phyloP scores from a whole-genome alignment of 164 flowering plant species.

The Malania oleifera region DNA sequence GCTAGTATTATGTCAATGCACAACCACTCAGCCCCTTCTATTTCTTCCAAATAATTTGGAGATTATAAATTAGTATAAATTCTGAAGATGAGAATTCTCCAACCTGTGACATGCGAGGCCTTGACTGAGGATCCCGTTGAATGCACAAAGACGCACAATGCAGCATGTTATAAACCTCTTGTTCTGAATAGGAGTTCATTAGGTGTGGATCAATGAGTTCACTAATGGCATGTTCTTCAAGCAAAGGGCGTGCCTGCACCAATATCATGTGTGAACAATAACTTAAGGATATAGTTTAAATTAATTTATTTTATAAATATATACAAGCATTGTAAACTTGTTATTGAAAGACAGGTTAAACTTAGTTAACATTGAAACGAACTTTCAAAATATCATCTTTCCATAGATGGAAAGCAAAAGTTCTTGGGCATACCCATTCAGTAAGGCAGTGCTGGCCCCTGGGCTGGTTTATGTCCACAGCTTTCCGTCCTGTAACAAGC shows the following conservation, averaged over 20 bases:
- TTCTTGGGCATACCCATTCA: slow-evolving; percentile 65
- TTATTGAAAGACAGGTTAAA: neutral
- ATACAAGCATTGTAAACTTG: neutral
- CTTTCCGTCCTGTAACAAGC: slow-evolving; percentile 87
- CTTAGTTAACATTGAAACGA: neutral
- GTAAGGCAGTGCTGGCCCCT: slow-evolving; percentile 92
- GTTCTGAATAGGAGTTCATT: slow-evolving; percentile 40
- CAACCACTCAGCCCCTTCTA: neutral
- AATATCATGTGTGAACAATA: slow-evolving; percentile 7
- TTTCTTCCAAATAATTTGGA: neutral
- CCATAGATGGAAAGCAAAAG: neutral
- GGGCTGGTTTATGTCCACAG: slow-evolving; percentile 77
- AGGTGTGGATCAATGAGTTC: slow-evolving; percentile 73
- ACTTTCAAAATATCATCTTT: neutral
- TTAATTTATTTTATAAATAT: neutral
- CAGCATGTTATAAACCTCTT: slow-evolving; percentile 61
- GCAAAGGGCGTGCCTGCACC: slow-evolving; percentile 80
- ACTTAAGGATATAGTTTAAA: slow-evolving; percentile 1
- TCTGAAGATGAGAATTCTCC: neutral
- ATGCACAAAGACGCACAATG: slow-evolving; percentile 86
- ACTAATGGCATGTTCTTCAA: slow-evolving; percentile 50
- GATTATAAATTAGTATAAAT: neutral
- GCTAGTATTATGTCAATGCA: no score
- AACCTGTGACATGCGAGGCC: slow-evolving; percentile 99
- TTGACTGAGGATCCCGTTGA: slow-evolving; percentile 57